A percentile compares a stretch with the other conserved stretches of the same genome.
phyloP scores from a whole-genome alignment of 805 yeast species.

The Kurtzmaniella cleridarum region DNA sequence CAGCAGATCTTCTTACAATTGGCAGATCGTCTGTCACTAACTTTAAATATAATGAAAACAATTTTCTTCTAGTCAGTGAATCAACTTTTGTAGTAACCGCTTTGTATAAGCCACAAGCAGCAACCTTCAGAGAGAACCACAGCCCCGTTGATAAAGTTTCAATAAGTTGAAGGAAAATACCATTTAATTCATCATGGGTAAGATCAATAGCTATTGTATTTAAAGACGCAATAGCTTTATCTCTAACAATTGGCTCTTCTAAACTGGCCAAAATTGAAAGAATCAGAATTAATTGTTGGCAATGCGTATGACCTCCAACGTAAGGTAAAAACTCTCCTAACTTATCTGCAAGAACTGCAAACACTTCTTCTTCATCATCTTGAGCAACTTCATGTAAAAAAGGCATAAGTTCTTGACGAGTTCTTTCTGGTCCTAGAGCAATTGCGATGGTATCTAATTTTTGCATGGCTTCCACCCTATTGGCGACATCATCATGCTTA shows the following conservation, averaged over 20 bases:
- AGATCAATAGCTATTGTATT: conserved; percentile 64
- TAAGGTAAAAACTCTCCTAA: conserved; percentile 82
- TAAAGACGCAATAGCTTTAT: conserved; percentile 84
- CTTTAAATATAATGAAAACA: conserved; percentile 63
- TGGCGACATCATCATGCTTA: conserved; percentile 91
- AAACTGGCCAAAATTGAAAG: conserved; percentile 82
- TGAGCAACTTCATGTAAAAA: conserved; percentile 84
- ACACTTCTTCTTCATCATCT: conserved; percentile 98
- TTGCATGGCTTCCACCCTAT: conserved; percentile 92
- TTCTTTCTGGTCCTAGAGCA: conserved; percentile 91
- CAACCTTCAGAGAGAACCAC: conserved; percentile 92
- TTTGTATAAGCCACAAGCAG: conserved; percentile 84
- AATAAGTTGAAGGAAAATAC: conserved; percentile 69
- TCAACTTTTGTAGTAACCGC: conserved; percentile 59
- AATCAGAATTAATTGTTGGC: conserved; percentile 51
- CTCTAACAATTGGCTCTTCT: conserved; percentile 95
- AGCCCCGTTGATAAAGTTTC: conserved; percentile 77
- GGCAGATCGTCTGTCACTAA: conserved; percentile 90
- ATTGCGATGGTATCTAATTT: conserved; percentile 89
- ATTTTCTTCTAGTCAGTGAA: conserved; percentile 48
- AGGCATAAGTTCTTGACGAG: conserved; percentile 84
- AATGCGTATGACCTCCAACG: conserved; percentile 70
- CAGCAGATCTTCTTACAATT: conserved; percentile 96
- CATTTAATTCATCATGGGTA: conserved; percentile 56
- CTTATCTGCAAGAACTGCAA: conserved; percentile 88